These are phyloP conservation scores for Arthroderma sp. DNA, from an alignment of 2,329 filamentous ascomycete species.

Conservation along the genomic window DNA sequence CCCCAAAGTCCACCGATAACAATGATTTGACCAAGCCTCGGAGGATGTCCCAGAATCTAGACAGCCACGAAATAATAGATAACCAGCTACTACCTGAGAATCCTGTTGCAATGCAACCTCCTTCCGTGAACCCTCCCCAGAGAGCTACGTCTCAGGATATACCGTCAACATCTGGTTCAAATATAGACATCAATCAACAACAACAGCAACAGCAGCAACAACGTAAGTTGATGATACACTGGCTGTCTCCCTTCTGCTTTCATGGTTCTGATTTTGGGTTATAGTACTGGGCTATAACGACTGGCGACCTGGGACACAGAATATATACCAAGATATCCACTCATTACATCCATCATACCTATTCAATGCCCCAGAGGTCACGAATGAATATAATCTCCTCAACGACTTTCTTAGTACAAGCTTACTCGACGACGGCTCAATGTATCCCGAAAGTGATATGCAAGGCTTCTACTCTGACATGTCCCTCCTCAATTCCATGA, in stretches of 20 bases:
- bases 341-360: slow-evolving; percentile 88
- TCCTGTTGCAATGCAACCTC: slow-evolving; percentile 38
- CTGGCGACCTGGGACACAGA: slow-evolving; percentile 59
- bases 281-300: slow-evolving; percentile 72
- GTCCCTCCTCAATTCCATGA: slow-evolving; percentile 35
- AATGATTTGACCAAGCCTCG: slow-evolving; percentile 33
- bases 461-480: slow-evolving; percentile 50
- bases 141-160: slow-evolving; percentile 53
- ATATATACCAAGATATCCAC: slow-evolving; percentile 78
- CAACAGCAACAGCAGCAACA: slow-evolving; percentile 26
- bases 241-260: slow-evolving; percentile 11
- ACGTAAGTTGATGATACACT: not conserved
- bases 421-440: slow-evolving; percentile 67
- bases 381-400: slow-evolving; percentile 90
- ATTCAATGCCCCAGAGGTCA: slow-evolving; percentile 87
- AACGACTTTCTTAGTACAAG: slow-evolving; percentile 94
- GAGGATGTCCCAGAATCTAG: slow-evolving; percentile 40
- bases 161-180: slow-evolving; percentile 53
- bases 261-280: slow-evolving; percentile 14
- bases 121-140: slow-evolving; percentile 37
- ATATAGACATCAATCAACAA: slow-evolving; percentile 51
- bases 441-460: slow-evolving; percentile 53
- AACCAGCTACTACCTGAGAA: slow-evolving; percentile 30
- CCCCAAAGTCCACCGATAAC: slow-evolving; percentile 15
- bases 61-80: slow-evolving; percentile 43